Evolutionary conservation across 2,329 filamentous ascomycete species (phyloP).

Genomic region (Apiospora hydei): DNA sequence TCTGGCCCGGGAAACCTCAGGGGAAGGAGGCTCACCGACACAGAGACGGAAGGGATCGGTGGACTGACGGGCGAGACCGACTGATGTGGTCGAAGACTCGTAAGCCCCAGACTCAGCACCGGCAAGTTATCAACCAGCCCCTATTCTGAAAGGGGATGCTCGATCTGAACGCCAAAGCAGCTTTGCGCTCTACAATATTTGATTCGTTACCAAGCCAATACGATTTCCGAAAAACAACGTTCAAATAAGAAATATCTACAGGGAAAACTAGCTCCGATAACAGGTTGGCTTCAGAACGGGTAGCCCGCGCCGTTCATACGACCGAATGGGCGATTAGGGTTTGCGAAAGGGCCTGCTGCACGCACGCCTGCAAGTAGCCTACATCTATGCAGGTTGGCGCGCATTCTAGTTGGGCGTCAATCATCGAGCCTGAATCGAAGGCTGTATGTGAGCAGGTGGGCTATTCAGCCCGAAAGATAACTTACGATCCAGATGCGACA

Average conservation of each 20-base stretch:
- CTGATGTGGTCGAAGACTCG: constrained; percentile 2
- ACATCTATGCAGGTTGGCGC: not conserved
- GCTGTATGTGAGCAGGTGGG: not conserved
- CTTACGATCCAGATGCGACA: not conserved
- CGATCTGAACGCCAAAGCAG: not conserved
- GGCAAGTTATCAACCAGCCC: not conserved
- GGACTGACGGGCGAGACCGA: constrained; percentile 7
- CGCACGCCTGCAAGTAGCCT: not conserved
- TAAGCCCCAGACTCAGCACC: not conserved
- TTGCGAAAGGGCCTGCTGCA: not conserved
- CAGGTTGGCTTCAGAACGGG: not conserved
- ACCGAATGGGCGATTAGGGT: not conserved
- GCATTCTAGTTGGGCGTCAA: not conserved
- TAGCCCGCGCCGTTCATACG: not conserved
- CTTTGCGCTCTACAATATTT: not conserved
- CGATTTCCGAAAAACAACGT: not conserved
- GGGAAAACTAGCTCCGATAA: not conserved
- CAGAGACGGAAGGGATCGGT: not conserved
- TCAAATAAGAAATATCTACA: constrained; percentile 4
- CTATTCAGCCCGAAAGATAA: constrained; percentile 1
- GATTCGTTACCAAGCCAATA: not conserved
- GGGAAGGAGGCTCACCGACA: constrained; percentile 7
- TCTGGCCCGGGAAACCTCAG: constrained; percentile 6
- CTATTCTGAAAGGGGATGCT: not conserved
- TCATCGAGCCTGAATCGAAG: not conserved